Evolutionary conservation across 768 basidiomycete genomes (phyloP), one percentile per base, ranked within the genome.

Genomic region (Mycena latifolia): DNA sequence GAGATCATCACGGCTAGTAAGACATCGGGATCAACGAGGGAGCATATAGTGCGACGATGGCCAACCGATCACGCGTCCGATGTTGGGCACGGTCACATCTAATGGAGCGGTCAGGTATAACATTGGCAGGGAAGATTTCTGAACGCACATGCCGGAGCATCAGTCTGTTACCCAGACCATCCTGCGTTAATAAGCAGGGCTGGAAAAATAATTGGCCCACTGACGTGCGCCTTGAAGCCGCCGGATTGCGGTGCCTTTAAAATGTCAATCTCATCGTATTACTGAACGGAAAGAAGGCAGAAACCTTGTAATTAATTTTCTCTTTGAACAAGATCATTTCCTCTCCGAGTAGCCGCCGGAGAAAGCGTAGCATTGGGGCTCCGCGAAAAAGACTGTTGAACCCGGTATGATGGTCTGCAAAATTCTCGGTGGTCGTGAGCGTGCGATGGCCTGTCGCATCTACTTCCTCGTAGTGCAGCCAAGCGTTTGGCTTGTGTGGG

Each of bases 251-350:
- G 56, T 11, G 33, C 52, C 64, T 69, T 55, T 1, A 33, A 37
- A 47, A 2, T 33, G 17, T n/a, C n/a, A n/a, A 22, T 24, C 10
- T 46, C n/a, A n/a, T n/a, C n/a, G n/a, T n/a, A n/a, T n/a, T n/a
- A n/a, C n/a, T n/a, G n/a, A 14, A 22, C 10, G 45, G 3, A 10
- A 41, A 29, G 7, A 33, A 33, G 5, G 31, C 6, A 33, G 31
- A 33, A 11, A 61, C 69, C 69, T 70, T 70, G 45, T 67, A 67
- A 33, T 70, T 70, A 29, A 70, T 70, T 35, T 70, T 70, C 47
- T 70, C 69, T 31, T 70, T 70, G 62, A 70, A 70, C 35, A 70
- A 35, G 18, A 57, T 33, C 69, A 70, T 67, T 14, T 66, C 55
- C 35, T 70, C 69, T 8, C 69, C 66, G 5, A 55, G 47, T 2